Evolutionary conservation across 768 basidiomycete species (phyloP).

Genomic region (Trametes meyenii): DNA sequence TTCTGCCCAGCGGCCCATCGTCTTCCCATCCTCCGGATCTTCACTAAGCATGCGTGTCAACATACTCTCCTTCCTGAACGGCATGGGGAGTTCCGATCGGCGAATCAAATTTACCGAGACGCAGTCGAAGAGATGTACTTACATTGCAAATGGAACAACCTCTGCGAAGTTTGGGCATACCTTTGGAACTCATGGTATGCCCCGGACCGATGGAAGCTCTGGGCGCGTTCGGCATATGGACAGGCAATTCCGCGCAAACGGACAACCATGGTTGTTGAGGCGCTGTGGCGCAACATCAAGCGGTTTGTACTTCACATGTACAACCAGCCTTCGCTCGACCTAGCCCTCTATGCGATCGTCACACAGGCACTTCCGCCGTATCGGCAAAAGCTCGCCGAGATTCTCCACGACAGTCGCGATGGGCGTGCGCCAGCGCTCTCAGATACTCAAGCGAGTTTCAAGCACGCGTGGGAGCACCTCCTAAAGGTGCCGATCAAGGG

Average conservation of each 20-base stretch:
- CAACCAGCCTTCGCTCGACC: slow-evolving; percentile 17
- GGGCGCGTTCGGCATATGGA: slow-evolving; percentile 25
- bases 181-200: slow-evolving; percentile 37
- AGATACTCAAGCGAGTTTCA: slow-evolving; percentile 3
- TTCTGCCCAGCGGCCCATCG: not conserved
- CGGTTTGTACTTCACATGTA: slow-evolving; percentile 9
- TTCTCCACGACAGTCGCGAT: too few relatives aligned
- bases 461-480: slow-evolving; percentile 10
- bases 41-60: not conserved
- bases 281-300: slow-evolving; percentile 18
- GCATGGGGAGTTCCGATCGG: not conserved
- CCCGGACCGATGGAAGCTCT: slow-evolving; percentile 31
- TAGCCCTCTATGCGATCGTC: slow-evolving; percentile 10
- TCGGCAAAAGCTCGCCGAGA: too few relatives aligned
- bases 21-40: not conserved
- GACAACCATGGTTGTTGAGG: slow-evolving; percentile 22
- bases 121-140: too few relatives aligned
- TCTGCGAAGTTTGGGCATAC: slow-evolving; percentile 31
- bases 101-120: too few relatives aligned
- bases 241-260: slow-evolving; percentile 7
- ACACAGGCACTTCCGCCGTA: too few relatives aligned
- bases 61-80: not conserved
- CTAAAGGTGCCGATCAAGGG: slow-evolving; percentile 5
- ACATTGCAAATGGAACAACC: not conserved
- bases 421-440: not conserved